phyloP scores from a whole-genome alignment of 352 stramenopile genomes.

The Pilasporangium apinafurcum region DNA sequence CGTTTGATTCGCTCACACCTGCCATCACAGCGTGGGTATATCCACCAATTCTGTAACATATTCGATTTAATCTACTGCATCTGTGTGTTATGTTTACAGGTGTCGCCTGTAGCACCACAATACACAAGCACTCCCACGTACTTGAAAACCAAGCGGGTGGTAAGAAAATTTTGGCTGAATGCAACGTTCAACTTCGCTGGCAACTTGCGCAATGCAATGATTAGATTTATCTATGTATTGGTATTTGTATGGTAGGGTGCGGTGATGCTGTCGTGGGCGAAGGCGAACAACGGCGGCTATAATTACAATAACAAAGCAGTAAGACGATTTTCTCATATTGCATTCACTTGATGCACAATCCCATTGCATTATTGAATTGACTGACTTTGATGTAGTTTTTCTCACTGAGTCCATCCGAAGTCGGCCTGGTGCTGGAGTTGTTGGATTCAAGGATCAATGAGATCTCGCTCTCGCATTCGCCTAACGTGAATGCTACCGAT shows the following conservation, averaged over 20 bases:
- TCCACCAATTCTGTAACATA: no score
- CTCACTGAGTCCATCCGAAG: slow-evolving; percentile 67
- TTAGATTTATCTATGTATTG: background rate
- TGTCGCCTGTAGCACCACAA: slow-evolving; percentile 52
- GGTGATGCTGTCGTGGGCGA: slow-evolving; percentile 83
- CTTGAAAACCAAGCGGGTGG: slow-evolving; percentile 75
- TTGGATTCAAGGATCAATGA: slow-evolving; percentile 59
- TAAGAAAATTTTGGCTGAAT: slow-evolving; percentile 11
- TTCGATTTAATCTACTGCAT: background rate
- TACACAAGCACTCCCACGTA: slow-evolving; percentile 58
- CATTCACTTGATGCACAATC: no score
- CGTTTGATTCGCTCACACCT: background rate
- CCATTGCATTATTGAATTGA: no score
- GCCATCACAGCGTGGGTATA: no score
- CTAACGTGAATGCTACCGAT: slow-evolving; percentile 67
- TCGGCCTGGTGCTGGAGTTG: slow-evolving; percentile 71
- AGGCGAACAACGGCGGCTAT: slow-evolving; percentile 59
- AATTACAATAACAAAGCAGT: slow-evolving; percentile 83
- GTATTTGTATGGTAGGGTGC: slow-evolving; percentile 29
- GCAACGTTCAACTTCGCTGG: no score
- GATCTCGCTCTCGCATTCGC: slow-evolving; percentile 66
- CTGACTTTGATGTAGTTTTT: slow-evolving; percentile 70
- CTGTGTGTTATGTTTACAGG: slow-evolving; percentile 7
- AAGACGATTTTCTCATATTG: no score
- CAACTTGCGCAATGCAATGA: no score